Percentiles rank a stretch among this genome's conserved stretches.
These are phyloP conservation scores for Rubia peregrina DNA, from an alignment of 305 asterid species.

Conservation along the genomic window DNA sequence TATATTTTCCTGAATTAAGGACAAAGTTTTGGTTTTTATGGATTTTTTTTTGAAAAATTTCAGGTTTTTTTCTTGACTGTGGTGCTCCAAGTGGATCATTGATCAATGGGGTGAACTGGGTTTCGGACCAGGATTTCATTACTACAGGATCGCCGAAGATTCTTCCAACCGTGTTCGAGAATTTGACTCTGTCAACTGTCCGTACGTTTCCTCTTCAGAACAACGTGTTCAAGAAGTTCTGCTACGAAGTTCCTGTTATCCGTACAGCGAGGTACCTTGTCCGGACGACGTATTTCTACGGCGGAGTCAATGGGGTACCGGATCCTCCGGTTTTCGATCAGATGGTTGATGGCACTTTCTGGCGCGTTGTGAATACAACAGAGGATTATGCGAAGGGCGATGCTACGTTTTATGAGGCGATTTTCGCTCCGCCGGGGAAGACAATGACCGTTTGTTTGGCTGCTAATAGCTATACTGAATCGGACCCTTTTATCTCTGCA, in stretches of 20 bases:
- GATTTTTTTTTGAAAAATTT: neutral
- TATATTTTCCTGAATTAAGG: neutral
- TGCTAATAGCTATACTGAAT: slow-evolving; percentile 64
- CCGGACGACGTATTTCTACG: slow-evolving; percentile 71
- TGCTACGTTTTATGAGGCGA: slow-evolving; percentile 53
- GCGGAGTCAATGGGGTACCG: slow-evolving; percentile 59
- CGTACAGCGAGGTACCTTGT: slow-evolving; percentile 52
- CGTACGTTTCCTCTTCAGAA: slow-evolving; percentile 56
- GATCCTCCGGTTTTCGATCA: slow-evolving; percentile 85
- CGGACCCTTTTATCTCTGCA: slow-evolving; percentile 90
- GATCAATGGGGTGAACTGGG: slow-evolving; percentile 48
- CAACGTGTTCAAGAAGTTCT: slow-evolving; percentile 66
- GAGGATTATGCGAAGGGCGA: slow-evolving; percentile 40
- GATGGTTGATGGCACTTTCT: slow-evolving; percentile 81
- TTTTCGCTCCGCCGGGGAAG: slow-evolving; percentile 64
- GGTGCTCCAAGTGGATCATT: slow-evolving; percentile 45
- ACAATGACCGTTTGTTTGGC: slow-evolving; percentile 79
- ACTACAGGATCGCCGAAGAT: slow-evolving; percentile 45
- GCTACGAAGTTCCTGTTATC: slow-evolving; percentile 61
- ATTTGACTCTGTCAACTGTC: slow-evolving; percentile 43
- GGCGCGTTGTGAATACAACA: slow-evolving; percentile 84
- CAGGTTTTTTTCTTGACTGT: slow-evolving; percentile 62
- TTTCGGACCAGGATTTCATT: slow-evolving; percentile 46
- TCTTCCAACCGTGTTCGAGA: slow-evolving; percentile 22
- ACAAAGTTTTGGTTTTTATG: neutral